Evolutionary conservation across 371 early-diverging fungal species (phyloP).

Genomic region (Chytridium lagenaria): DNA sequence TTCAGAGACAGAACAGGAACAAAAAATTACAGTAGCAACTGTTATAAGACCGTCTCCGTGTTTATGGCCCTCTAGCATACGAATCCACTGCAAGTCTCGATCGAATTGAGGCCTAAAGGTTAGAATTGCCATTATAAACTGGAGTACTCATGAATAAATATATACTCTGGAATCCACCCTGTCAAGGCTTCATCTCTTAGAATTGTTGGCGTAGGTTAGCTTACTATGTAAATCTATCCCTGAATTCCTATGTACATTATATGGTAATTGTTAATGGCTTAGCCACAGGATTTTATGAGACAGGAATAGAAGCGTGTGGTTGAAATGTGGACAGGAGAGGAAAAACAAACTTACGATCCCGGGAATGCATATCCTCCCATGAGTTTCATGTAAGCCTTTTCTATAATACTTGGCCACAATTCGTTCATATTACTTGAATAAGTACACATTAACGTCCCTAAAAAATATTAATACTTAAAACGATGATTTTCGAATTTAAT

Average conservation of each 20-base stretch:
- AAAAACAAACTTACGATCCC: constrained; percentile 71
- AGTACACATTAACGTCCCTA: constrained; percentile 79
- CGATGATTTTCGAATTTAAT: no score
- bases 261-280: background rate
- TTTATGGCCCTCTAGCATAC: constrained; percentile 70
- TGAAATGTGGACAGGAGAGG: no score
- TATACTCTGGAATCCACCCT: constrained; percentile 92
- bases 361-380: constrained; percentile 95
- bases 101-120: constrained; percentile 62
- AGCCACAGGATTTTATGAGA: background rate
- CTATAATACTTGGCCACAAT: constrained; percentile 86
- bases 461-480: background rate
- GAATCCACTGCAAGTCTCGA: constrained; percentile 73
- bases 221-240: constrained; percentile 81
- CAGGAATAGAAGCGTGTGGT: no score
- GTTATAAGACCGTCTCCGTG: constrained; percentile 65
- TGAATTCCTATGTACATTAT: constrained; percentile 66
- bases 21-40: constrained; percentile 30
- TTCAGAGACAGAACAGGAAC: background rate
- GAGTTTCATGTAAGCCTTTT: constrained; percentile 93
- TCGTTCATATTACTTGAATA: constrained; percentile 79
- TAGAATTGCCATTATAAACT: no score
- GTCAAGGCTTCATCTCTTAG: constrained; percentile 66
- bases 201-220: background rate
- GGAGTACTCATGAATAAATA: constrained; percentile 77